Base-by-base conservation (phyloP, 805 yeast species). In the Clavispora santaluciae region DNA sequence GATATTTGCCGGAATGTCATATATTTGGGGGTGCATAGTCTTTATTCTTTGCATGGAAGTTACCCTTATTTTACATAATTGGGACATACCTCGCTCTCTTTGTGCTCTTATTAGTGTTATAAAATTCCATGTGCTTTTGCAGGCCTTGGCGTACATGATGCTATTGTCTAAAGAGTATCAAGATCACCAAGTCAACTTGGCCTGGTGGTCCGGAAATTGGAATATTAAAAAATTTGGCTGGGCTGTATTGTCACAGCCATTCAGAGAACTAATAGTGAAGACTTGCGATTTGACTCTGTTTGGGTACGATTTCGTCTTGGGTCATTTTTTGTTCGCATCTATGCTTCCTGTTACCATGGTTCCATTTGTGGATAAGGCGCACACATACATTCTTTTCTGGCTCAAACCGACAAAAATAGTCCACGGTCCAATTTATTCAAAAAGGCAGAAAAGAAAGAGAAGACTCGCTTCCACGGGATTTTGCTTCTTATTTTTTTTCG, bases 181-280 rank as follows among this genome's bases (percentile, higher is more conserved):
- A 22, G 67, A 61, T 18, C 73, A 71, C 45, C 49, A 53, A 33
- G 50, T 71, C 1, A 73, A 75, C 43, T 44, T 63, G 28, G 72
- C 76, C 0, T 76, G 79, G 79, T 76, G 79, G 79, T 68, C 78
- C 1, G 80, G 79, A 0, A 64, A 61, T 36, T 75, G 79, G 79
- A 45, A 64, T 16, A 51, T 49, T 3, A 55, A 63, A 20, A 70
- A 66, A 3, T 45, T 68, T 10, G 75, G 75, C 4, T 57, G 62
- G 55, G 50, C 57, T 18, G 45, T 55, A 1, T 11, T 68, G 1
- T 68, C 75, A 0, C 79, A 75, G 49, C 75, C 76, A 2, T 24
- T 69, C 21, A 50, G 80, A 33, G 81, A 76, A 46, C 60, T 66
- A 31, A 35, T 67, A 9, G 75, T 75, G 5, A 76, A 76, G 43